Evolutionary conservation across 192 early-diverging fungal species (phyloP), one percentile per base, ranked within the genome.

Genomic region (Rhizophagus sp.): DNA sequence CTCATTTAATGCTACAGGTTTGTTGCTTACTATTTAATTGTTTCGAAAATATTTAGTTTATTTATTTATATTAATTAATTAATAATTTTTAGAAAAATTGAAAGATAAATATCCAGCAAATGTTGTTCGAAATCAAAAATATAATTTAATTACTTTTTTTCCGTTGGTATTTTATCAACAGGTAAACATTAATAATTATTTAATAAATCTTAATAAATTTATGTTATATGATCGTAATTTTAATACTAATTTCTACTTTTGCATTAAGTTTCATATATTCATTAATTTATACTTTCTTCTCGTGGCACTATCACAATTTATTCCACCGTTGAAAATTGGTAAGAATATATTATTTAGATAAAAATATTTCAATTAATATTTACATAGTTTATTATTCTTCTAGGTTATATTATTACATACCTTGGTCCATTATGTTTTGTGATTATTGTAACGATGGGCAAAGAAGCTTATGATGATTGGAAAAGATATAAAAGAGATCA

Each of bases 271-370:
- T 88, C 94, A 94, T 83, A 94, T 95, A 78, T 97, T 98, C 80
- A 96, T 97, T 87, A 97, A 98, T 84, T 77, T 97, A 72, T 98
- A 98, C 81, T 98, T 98, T 81, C 84, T 98, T 73, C 85, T 97
- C 11, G 96, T 98, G 13, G 94, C 96, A 4, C 79, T 97, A 62
- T 97, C 96, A 57, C 97, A 99, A 86, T 92, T 99, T 81, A 89
- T 97, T 41, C 95, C 95, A 39, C 90, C 94, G 47, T 86, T 97
- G 76, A 91, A 93, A 81, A 93, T 94, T 76, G 93, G 92, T 91
- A 88, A 80, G 78, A 39, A 15, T 7, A 13, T 76, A 25, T 52
- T 62, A 62, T 63, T 64, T 17, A 50, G 9, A 27, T 65, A 66
- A 34, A 47, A 9, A 68, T 67, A 47, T 24, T 15, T 30, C 9